These are phyloP conservation scores for Aspergillus ibericus DNA, from an alignment of 2,329 filamentous ascomycete genomes.

Conservation along the genomic window DNA sequence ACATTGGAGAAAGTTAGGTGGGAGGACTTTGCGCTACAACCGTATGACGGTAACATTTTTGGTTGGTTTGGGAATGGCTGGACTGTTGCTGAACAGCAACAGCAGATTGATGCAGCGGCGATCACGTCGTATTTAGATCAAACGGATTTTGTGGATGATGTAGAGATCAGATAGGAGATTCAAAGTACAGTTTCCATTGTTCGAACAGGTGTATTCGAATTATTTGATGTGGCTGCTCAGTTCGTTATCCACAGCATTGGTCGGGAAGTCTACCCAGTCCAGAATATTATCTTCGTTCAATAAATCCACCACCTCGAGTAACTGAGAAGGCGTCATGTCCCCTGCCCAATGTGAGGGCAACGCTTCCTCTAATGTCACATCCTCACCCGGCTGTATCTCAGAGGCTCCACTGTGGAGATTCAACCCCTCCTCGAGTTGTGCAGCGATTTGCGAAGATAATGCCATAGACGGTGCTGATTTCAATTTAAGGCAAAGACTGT, in stretches of 20 bases:
- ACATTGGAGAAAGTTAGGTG: neutral
- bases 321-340: constrained; percentile 5
- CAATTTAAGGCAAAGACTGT: neutral
- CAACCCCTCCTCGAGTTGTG: neutral
- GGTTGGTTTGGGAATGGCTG: constrained; percentile 7
- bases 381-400: neutral
- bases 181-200: no score
- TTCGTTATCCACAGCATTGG: neutral
- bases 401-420: neutral
- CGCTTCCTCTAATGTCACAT: neutral
- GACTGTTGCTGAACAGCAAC: neutral
- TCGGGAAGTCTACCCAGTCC: neutral
- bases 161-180: neutral
- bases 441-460: neutral
- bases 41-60: constrained; percentile 6
- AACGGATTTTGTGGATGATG: neutral
- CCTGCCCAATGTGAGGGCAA: neutral
- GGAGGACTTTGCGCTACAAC: constrained; percentile 1
- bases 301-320: constrained; percentile 1
- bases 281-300: neutral
- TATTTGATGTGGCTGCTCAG: neutral
- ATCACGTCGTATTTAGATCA: neutral
- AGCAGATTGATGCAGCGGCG: neutral
- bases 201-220: no score
- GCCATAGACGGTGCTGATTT: neutral